phyloP scores from a whole-genome alignment of 1,284 basidiomycete species.

The Ganoderma meredithae region DNA sequence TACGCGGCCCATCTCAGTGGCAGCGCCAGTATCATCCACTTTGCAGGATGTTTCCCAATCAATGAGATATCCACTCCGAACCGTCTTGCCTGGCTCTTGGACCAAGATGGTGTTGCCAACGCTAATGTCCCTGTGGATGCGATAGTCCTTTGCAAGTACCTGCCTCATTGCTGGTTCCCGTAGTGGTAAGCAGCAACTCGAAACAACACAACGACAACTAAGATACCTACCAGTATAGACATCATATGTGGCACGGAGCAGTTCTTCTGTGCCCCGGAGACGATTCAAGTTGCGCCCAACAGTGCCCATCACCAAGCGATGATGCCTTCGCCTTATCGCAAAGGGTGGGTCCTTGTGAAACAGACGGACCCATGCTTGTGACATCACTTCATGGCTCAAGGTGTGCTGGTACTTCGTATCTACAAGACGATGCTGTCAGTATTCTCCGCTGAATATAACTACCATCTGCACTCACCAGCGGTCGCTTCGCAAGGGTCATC shows the following conservation, averaged over 20 bases:
- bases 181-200: too few relatives aligned
- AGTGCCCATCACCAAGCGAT: neutral
- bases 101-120: conserved; percentile 25
- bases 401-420: neutral
- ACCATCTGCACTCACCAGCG: neutral
- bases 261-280: neutral
- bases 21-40: conserved; percentile 10
- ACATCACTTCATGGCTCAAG: neutral
- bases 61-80: conserved; percentile 17
- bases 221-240: neutral
- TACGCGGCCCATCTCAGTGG: neutral
- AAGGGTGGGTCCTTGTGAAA: neutral
- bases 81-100: conserved; percentile 3
- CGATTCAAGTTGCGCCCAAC: neutral
- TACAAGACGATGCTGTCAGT: neutral
- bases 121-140: conserved; percentile 25
- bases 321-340: neutral
- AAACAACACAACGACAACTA: neutral
- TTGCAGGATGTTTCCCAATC: conserved; percentile 24
- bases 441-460: neutral
- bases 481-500: neutral
- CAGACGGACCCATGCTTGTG: neutral
- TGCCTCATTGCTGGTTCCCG: conserved; percentile 17
- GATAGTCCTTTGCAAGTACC: conserved; percentile 8
- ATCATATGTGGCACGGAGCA: neutral